Base-by-base conservation (phyloP, 805 yeast species). In the Starmerella geochares region DNA sequence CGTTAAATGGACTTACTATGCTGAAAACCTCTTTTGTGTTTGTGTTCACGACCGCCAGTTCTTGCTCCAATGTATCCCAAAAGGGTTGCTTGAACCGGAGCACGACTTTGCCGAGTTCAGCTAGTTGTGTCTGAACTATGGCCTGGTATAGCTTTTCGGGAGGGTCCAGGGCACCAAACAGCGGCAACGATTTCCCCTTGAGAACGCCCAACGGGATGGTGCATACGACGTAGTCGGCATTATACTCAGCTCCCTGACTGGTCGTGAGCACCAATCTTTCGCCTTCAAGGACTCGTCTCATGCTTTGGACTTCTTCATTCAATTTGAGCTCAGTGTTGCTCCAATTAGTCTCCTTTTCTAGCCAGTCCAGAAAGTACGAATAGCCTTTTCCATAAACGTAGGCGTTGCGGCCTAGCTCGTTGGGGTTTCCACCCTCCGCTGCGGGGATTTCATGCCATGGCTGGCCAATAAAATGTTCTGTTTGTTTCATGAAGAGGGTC, bases 381-480 rank as follows among this genome's bases (percentile, higher is more conserved):
- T 53, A 54, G 7, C 54, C 53, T n/a, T 36, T 14, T 6, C 55
- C 72, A 45, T 72, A 61, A 44, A 81, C 81, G 54, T 77, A 70
- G n/a, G 87, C 79, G 60, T 87, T 81, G 57, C 95, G 71, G 1
- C 96, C 95, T 46, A 77, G 79, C 57, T 80, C 81, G 51, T 78
- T 33, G 2, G 25, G 41, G 14, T 13, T 31, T 1, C 39, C 45
- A 1, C 86, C 73, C 60, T 76, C 81, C 56, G 80, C 81, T 2
- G 82, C 80, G 58, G 94, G 82, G 60, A 82, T 71, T 19, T 65
- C 63, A 19, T 74, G 75, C 79, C 86, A 79, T 23, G 81, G 72
- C 27, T 81, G 70, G 0, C 94, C 96, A 62, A 79, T 83, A 90
- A 94, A 86, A 24, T 83, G 67, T 63, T 87, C 96, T 44, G 78